Evolutionary conservation across 441 rosid genomes (phyloP).

Genomic region (Lagerstroemia fauriei): DNA sequence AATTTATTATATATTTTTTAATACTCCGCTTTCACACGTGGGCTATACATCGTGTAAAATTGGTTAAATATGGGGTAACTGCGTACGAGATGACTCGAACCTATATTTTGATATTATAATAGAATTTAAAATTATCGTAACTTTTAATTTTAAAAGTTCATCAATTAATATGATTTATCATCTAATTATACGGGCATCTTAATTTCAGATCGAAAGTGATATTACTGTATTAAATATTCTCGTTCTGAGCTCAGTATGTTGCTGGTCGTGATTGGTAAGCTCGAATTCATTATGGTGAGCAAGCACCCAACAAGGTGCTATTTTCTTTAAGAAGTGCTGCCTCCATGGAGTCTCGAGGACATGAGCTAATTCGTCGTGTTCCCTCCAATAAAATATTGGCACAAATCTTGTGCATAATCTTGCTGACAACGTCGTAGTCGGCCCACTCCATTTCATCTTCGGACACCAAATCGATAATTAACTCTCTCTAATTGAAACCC

Average conservation of each 20-base stretch:
- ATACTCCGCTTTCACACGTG: no score
- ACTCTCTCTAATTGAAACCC: not conserved
- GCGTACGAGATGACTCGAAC: no score
- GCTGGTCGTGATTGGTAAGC: not conserved
- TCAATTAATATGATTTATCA: no score
- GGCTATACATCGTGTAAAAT: no score
- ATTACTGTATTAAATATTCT: not conserved
- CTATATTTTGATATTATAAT: no score
- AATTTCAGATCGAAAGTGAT: not conserved
- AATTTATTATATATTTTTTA: no score
- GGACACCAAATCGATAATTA: constrained; percentile 18
- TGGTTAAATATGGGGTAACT: no score
- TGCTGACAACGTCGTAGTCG: constrained; percentile 4
- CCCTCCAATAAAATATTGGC: constrained; percentile 7
- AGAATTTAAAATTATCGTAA: no score
- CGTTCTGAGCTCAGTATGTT: no score
- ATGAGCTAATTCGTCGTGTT: constrained; percentile 10
- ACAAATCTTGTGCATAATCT: not conserved
- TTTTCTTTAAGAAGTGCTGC: not conserved
- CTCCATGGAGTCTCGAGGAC: not conserved
- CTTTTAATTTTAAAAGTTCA: no score
- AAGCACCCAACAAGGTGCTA: constrained; percentile 1
- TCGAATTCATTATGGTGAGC: not conserved
- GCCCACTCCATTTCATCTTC: constrained; percentile 8
- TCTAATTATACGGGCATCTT: no score